A percentile compares a stretch with the other conserved stretches of the same genome.
These are phyloP conservation scores for Phyllosticta citribraziliensis DNA, from an alignment of 2,329 filamentous ascomycete genomes.

Conservation along the genomic window DNA sequence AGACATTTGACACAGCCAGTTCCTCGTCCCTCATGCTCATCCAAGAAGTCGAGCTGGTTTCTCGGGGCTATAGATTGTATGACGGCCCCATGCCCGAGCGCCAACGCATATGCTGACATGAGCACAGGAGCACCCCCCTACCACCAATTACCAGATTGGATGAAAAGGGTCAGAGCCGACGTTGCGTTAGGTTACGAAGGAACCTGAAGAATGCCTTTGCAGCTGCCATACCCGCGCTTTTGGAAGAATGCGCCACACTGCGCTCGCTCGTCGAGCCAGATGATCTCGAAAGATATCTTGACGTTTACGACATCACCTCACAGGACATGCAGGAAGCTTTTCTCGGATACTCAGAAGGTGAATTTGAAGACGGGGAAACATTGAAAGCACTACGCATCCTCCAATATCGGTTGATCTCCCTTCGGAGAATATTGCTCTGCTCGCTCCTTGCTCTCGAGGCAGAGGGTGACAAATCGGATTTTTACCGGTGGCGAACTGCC, in stretches of 20 bases:
- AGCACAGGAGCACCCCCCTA: constrained; percentile 65
- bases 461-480: constrained; percentile 66
- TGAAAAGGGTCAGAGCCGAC: constrained; percentile 65
- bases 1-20: constrained; percentile 69
- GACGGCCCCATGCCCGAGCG: constrained; percentile 22
- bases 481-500: constrained; percentile 67
- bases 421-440: constrained; percentile 79
- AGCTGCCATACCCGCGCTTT: constrained; percentile 61
- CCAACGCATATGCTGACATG: constrained; percentile 17
- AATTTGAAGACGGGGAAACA: constrained; percentile 65
- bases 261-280: constrained; percentile 66
- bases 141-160: constrained; percentile 90
- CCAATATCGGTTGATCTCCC: constrained; percentile 63
- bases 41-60: constrained; percentile 92
- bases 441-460: constrained; percentile 82
- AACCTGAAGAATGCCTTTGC: constrained; percentile 62
- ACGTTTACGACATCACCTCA: constrained; percentile 46
- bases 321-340: constrained; percentile 37
- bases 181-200: constrained; percentile 71
- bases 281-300: constrained; percentile 85
- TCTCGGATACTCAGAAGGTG: constrained; percentile 49
- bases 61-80: constrained; percentile 77
- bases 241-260: constrained; percentile 58
- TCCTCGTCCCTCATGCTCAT: constrained; percentile 71
- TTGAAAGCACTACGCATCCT: constrained; percentile 63